Evolutionary conservation across 169 alveolate genomes (phyloP).

Genomic region (Plasmodium gonderi): DNA sequence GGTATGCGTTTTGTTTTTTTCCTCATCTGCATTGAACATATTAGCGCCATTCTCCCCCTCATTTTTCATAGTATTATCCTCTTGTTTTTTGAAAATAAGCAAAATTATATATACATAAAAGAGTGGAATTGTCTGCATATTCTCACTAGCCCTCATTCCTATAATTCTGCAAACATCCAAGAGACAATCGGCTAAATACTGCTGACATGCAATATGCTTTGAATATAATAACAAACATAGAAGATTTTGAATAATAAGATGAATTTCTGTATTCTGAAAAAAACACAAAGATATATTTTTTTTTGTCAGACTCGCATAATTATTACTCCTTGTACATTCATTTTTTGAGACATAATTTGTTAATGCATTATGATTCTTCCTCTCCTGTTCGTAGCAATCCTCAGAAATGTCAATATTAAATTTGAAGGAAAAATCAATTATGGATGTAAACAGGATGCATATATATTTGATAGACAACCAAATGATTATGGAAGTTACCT

Average conservation of each 20-base stretch:
- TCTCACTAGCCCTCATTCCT: conserved; percentile 11
- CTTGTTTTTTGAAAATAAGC: conserved; percentile 56
- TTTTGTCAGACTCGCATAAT: not conserved
- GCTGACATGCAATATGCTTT: conserved; percentile 71
- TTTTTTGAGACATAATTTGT: not conserved
- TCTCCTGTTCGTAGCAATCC: not conserved
- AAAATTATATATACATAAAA: conserved; percentile 57
- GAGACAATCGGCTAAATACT: conserved; percentile 66
- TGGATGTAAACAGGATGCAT: conserved; percentile 60
- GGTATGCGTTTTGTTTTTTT: not conserved
- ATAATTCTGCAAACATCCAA: conserved; percentile 67
- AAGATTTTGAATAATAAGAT: conserved; percentile 65
- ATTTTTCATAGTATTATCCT: not conserved
- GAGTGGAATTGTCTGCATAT: conserved; percentile 71
- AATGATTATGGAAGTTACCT: conserved; percentile 44
- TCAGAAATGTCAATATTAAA: conserved; percentile 7
- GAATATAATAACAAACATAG: conserved; percentile 58
- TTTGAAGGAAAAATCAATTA: conserved; percentile 53
- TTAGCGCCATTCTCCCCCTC: not conserved
- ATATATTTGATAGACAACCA: conserved; percentile 75
- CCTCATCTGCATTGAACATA: not conserved
- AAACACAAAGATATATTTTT: conserved; percentile 25
- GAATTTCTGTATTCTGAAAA: conserved; percentile 55
- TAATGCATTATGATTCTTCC: not conserved
- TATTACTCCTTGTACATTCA: not conserved